phyloP scores from a whole-genome alignment of 306 rosid genomes.

The Rosa lucieae region DNA sequence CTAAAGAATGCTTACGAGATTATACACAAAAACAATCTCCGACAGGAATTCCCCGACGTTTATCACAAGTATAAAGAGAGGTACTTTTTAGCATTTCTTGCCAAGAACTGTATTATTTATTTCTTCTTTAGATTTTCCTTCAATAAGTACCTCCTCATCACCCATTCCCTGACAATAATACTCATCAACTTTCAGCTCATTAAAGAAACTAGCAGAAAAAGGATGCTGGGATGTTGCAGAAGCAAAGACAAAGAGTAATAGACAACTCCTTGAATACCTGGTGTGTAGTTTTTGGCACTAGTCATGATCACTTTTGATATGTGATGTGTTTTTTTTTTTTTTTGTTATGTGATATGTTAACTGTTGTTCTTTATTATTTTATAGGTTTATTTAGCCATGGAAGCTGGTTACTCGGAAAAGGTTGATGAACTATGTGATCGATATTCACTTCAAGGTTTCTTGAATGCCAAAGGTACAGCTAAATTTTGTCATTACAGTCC shows the following conservation, averaged over 20 bases:
- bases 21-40: slow-evolving; percentile 74
- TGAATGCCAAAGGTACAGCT: slow-evolving; percentile 55
- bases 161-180: slow-evolving; percentile 16
- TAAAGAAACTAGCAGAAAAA: slow-evolving; percentile 85
- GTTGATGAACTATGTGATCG: slow-evolving; percentile 82
- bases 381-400: slow-evolving; percentile 96
- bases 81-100: slow-evolving; percentile 31
- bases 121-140: slow-evolving; percentile 3
- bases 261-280: slow-evolving; percentile 86
- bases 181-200: slow-evolving; percentile 52
- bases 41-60: slow-evolving; percentile 73
- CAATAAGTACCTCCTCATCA: slow-evolving; percentile 17
- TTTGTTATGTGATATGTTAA: neutral
- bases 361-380: slow-evolving; percentile 13
- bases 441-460: slow-evolving; percentile 68
- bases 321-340: neutral
- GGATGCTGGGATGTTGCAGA: slow-evolving; percentile 99
- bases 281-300: slow-evolving; percentile 47
- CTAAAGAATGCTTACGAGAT: slow-evolving; percentile 68
- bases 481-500: neutral
- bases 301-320: slow-evolving; percentile 7
- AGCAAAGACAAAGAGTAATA: slow-evolving; percentile 62
- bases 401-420: slow-evolving; percentile 92
- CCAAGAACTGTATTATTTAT: neutral
- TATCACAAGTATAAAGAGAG: slow-evolving; percentile 80